A percentile compares a stretch with the other conserved stretches of the same genome.
Conservation (phyloP, 2,329 filamentous ascomycete genomes). For the Stachybotrys chartarum region DNA sequence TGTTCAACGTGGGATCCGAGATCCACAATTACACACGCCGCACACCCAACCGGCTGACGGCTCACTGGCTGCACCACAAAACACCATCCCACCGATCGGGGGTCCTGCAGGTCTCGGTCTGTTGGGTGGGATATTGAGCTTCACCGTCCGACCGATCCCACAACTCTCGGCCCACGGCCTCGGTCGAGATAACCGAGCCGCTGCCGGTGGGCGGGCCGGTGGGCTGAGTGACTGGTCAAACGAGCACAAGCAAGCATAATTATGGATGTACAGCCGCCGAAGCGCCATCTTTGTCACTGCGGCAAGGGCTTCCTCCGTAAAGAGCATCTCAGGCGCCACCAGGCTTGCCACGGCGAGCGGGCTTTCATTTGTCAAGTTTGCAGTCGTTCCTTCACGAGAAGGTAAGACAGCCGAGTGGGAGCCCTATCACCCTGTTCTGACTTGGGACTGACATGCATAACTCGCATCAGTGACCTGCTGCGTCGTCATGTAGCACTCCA, state of each 20-base stretch:
- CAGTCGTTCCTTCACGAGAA: conserved; percentile 29
- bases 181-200: neutral
- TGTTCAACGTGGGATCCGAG: neutral
- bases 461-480: conserved; percentile 23
- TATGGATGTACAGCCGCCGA: conserved; percentile 1
- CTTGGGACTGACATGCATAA: neutral
- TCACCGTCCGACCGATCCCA: neutral
- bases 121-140: neutral
- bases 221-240: neutral
- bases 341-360: conserved; percentile 28
- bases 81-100: too few species aligned
- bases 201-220: neutral
- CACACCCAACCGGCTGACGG: neutral
- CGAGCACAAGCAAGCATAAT: neutral
- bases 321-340: conserved; percentile 30
- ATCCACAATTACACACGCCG: neutral
- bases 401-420: conserved; percentile 15
- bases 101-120: neutral
- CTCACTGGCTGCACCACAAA: neutral
- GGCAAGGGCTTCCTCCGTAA: conserved; percentile 32
- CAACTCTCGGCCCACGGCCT: too few species aligned
- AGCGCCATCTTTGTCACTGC: conserved; percentile 29
- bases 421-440: neutral
- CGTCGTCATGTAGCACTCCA: conserved; percentile 29
- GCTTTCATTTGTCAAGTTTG: conserved; percentile 28